Evolutionary conservation across 2,329 filamentous ascomycete species (phyloP).

Genomic region (Pyrenochaeta sp.): DNA sequence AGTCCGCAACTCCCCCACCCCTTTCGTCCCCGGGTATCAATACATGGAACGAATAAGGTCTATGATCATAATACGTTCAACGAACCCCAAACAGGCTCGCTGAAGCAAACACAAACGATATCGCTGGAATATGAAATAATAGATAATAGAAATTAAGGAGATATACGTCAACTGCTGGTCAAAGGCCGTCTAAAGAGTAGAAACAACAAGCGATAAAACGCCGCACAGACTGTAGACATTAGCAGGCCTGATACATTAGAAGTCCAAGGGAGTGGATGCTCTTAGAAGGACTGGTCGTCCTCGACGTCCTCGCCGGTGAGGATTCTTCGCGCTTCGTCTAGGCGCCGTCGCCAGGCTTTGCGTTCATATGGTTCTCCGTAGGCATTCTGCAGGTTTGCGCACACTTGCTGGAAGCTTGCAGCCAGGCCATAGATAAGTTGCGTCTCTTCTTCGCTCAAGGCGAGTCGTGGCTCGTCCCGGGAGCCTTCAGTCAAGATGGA

Average conservation of each 20-base stretch:
- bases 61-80: constrained; percentile 18
- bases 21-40: constrained; percentile 38
- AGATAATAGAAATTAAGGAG: constrained; percentile 1
- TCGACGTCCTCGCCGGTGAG: constrained; percentile 70
- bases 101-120: constrained; percentile 9
- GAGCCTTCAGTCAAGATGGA: constrained; percentile 51
- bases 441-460: constrained; percentile 62
- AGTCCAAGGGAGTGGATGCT: constrained; percentile 2
- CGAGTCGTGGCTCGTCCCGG: constrained; percentile 39
- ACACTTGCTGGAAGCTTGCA: constrained; percentile 63
- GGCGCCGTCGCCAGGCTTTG: constrained; percentile 70
- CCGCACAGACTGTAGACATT: constrained; percentile 41
- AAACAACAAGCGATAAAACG: constrained; percentile 29
- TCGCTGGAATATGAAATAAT: background rate
- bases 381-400: constrained; percentile 57
- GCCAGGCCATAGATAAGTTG: constrained; percentile 60
- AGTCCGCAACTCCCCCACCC: constrained; percentile 25
- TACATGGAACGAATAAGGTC: constrained; percentile 27
- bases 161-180: constrained; percentile 13
- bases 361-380: constrained; percentile 62
- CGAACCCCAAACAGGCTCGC: constrained; percentile 4
- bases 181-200: constrained; percentile 7
- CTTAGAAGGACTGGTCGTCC: constrained; percentile 35
- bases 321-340: constrained; percentile 76
- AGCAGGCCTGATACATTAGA: constrained; percentile 18